These are phyloP conservation scores for Aspergillus cristatus DNA, from an alignment of 495 filamentous ascomycete species.

Conservation along the genomic window DNA sequence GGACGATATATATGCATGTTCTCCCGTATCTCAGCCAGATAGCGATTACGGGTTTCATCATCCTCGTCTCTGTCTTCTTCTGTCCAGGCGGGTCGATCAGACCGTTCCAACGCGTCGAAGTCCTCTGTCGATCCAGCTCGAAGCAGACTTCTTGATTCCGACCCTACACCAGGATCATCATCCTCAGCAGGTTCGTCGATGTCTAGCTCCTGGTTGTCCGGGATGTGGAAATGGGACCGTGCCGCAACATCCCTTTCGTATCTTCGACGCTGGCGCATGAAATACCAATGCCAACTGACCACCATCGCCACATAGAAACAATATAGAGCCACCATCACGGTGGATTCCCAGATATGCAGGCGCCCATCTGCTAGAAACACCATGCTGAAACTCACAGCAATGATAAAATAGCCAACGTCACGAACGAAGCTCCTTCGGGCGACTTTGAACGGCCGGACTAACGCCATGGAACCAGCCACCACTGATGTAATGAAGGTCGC, in stretches of 20 bases:
- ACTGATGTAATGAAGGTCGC: conserved; percentile 95
- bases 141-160: conserved; percentile 42
- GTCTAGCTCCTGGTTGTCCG: conserved; percentile 61
- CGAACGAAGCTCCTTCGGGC: conserved; percentile 80
- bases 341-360: conserved; percentile 81
- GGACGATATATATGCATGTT: conserved; percentile 87
- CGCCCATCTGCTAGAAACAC: conserved; percentile 76
- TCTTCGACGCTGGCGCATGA: conserved; percentile 48
- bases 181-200: conserved; percentile 56
- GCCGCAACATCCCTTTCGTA: conserved; percentile 58
- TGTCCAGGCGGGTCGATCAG: conserved; percentile 38
- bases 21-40: conserved; percentile 74
- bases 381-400: conserved; percentile 82
- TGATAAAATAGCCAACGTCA: conserved; percentile 89
- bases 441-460: conserved; percentile 88
- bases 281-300: conserved; percentile 86
- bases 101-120: conserved; percentile 63
- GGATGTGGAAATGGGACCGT: conserved; percentile 60
- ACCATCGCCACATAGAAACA: conserved; percentile 84
- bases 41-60: conserved; percentile 59
- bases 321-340: conserved; percentile 86
- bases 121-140: conserved; percentile 51
- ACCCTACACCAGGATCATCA: conserved; percentile 53
- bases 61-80: conserved; percentile 55
- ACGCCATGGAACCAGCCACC: conserved; percentile 95